Evolutionary conservation across 2,329 filamentous ascomycete species (phyloP).

Genomic region (Phaeophleospora eucalypticola): DNA sequence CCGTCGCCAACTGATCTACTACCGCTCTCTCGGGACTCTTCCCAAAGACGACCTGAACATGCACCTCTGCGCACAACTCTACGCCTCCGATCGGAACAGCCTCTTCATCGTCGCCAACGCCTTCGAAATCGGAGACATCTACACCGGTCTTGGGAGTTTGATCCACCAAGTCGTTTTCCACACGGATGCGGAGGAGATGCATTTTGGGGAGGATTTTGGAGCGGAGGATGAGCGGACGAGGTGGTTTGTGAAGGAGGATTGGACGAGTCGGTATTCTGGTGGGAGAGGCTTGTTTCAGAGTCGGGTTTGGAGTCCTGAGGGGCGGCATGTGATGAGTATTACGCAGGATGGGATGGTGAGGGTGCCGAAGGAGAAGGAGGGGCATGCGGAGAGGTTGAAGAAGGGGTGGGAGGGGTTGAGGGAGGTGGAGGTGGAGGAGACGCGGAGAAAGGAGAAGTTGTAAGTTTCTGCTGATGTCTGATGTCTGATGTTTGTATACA

Average conservation of each 20-base stretch:
- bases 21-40: constrained; percentile 31
- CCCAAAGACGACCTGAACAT: constrained; percentile 42
- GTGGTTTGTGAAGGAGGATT: constrained; percentile 48
- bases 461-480: too few relatives aligned
- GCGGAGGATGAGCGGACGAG: constrained; percentile 1
- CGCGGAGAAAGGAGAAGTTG: constrained; percentile 1
- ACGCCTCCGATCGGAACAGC: constrained; percentile 52
- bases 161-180: constrained; percentile 48
- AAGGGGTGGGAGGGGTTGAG: constrained; percentile 3
- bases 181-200: constrained; percentile 37
- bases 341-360: constrained; percentile 47
- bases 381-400: constrained; percentile 3
- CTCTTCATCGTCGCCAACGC: constrained; percentile 48
- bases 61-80: constrained; percentile 54
- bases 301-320: constrained; percentile 38
- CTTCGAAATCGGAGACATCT: constrained; percentile 36
- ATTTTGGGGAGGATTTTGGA: constrained; percentile 22
- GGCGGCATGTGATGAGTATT: constrained; percentile 42
- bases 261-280: constrained; percentile 41
- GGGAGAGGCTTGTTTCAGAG: constrained; percentile 46
- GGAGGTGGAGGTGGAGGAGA: constrained; percentile 1
- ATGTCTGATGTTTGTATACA: too few relatives aligned
- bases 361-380: constrained; percentile 7
- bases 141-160: constrained; percentile 42
- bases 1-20: constrained; percentile 39